Evolutionary conservation across 2,329 filamentous ascomycete species (phyloP).

Genomic region (Xylaria sp.): DNA sequence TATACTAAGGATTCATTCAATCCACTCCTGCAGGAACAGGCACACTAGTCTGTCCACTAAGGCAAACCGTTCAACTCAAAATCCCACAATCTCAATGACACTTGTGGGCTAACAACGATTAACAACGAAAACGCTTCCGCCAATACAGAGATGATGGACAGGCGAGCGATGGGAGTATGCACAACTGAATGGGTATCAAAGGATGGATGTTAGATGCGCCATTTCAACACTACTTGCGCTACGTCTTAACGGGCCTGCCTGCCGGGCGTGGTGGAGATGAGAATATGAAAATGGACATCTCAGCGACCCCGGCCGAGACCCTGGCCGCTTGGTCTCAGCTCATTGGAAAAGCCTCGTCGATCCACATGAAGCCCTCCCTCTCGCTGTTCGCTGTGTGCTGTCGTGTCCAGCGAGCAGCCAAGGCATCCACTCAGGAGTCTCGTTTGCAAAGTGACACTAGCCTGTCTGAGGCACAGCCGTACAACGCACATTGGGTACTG

Average conservation of each 20-base stretch:
- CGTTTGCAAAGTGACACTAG: constrained; percentile 17
- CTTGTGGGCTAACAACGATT: background rate
- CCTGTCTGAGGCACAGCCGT: constrained; percentile 1
- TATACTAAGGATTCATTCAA: background rate
- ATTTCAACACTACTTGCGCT: background rate
- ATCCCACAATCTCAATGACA: background rate
- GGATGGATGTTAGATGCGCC: background rate
- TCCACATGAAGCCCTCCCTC: constrained; percentile 38
- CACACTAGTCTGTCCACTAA: background rate
- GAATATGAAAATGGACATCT: constrained; percentile 7
- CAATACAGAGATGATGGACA: background rate
- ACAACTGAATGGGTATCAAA: background rate
- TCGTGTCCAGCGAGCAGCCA: constrained; percentile 20
- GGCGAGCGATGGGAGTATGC: background rate
- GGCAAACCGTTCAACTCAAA: constrained; percentile 6
- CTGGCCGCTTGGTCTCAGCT: constrained; percentile 12
- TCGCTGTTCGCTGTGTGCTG: background rate
- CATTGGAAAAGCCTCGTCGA: constrained; percentile 36
- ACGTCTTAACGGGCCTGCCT: background rate
- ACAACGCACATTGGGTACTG: constrained; percentile 1
- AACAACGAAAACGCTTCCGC: background rate
- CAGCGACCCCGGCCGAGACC: background rate
- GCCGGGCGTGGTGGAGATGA: constrained; percentile 1
- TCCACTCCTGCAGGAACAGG: constrained; percentile 29
- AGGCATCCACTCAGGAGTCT: constrained; percentile 27